Percentiles rank a stretch among this genome's conserved stretches.
These are phyloP conservation scores for Nigrospora oryzae DNA, from an alignment of 2,329 filamentous ascomycete genomes.

Conservation along the genomic window DNA sequence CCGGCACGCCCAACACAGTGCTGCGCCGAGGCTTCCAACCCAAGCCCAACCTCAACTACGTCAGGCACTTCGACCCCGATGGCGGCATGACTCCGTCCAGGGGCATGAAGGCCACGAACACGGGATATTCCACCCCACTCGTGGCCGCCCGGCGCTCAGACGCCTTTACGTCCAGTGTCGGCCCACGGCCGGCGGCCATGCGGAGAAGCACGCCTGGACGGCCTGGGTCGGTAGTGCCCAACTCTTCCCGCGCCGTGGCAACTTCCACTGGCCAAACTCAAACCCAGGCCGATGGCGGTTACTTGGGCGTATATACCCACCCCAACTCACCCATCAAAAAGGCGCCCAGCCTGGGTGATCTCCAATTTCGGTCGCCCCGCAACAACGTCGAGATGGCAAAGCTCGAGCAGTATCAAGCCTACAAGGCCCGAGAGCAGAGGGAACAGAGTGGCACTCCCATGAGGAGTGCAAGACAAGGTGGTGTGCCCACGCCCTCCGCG, in stretches of 20 bases:
- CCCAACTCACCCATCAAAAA: slow-evolving; percentile 79
- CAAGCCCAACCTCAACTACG: slow-evolving; percentile 76
- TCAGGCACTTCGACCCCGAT: slow-evolving; percentile 64
- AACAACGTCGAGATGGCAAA: slow-evolving; percentile 57
- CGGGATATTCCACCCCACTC: slow-evolving; percentile 34
- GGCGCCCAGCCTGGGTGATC: slow-evolving; percentile 53
- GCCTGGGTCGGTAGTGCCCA: slow-evolving; percentile 32
- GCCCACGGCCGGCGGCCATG: slow-evolving; percentile 41
- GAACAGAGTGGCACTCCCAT: slow-evolving; percentile 17
- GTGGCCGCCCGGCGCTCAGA: slow-evolving; percentile 22
- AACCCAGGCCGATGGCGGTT: slow-evolving; percentile 51
- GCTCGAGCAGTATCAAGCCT: slow-evolving; percentile 36
- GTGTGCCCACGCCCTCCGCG: slow-evolving; percentile 10
- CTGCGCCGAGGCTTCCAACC: slow-evolving; percentile 72
- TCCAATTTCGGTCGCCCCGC: slow-evolving; percentile 39
- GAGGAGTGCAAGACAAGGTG: slow-evolving; percentile 18
- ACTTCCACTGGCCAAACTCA: slow-evolving; percentile 8
- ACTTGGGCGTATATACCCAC: slow-evolving; percentile 71
- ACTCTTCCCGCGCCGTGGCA: slow-evolving; percentile 9
- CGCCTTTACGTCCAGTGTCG: slow-evolving; percentile 18
- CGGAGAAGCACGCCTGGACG: slow-evolving; percentile 67
- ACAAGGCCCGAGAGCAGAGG: slow-evolving; percentile 11
- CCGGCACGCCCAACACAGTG: slow-evolving; percentile 48
- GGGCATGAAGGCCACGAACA: slow-evolving; percentile 25
- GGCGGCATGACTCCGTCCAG: slow-evolving; percentile 19